Percentiles rank a stretch among this genome's conserved stretches.
These are phyloP conservation scores for Hevea brasiliensis DNA, from an alignment of 345 rosid genomes.

Conservation along the genomic window DNA sequence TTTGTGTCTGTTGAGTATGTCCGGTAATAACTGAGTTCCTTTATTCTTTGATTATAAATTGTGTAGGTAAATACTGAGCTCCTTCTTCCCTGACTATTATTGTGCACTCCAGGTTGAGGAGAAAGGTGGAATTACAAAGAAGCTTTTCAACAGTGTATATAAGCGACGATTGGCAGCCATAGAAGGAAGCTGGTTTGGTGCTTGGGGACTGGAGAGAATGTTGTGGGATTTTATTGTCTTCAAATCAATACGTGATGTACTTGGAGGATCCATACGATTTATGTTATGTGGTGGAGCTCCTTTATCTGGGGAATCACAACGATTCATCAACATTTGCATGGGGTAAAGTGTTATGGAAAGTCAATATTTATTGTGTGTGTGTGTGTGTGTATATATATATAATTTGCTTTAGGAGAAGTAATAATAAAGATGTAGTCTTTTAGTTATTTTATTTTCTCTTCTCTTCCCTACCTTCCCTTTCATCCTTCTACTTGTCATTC, in stretches of 20 bases:
- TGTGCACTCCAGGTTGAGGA: slow-evolving; percentile 58
- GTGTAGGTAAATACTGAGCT: slow-evolving; percentile 4
- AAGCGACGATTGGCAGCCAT: slow-evolving; percentile 66
- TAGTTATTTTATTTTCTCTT: too few relatives aligned
- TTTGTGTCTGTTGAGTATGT: not conserved
- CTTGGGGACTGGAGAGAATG: slow-evolving; percentile 75
- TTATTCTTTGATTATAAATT: not conserved
- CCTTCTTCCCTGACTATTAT: slow-evolving; percentile 5
- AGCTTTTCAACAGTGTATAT: slow-evolving; percentile 65
- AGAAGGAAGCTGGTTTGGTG: slow-evolving; percentile 94
- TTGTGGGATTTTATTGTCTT: slow-evolving; percentile 74
- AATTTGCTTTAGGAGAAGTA: too few relatives aligned
- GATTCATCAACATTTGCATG: slow-evolving; percentile 86
- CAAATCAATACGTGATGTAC: slow-evolving; percentile 56
- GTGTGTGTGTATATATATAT: too few relatives aligned
- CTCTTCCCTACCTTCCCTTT: too few relatives aligned
- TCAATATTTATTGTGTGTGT: too few relatives aligned
- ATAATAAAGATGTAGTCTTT: too few relatives aligned
- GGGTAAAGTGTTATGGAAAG: too few relatives aligned
- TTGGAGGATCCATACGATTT: slow-evolving; percentile 74
- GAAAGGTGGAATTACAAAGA: slow-evolving; percentile 71
- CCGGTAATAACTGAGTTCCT: not conserved
- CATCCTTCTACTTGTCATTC: too few relatives aligned
- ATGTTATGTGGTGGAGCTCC: slow-evolving; percentile 96
- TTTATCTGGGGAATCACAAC: slow-evolving; percentile 74